Conservation (phyloP, 345 rosid species). For the Erodium maritimum region DNA sequence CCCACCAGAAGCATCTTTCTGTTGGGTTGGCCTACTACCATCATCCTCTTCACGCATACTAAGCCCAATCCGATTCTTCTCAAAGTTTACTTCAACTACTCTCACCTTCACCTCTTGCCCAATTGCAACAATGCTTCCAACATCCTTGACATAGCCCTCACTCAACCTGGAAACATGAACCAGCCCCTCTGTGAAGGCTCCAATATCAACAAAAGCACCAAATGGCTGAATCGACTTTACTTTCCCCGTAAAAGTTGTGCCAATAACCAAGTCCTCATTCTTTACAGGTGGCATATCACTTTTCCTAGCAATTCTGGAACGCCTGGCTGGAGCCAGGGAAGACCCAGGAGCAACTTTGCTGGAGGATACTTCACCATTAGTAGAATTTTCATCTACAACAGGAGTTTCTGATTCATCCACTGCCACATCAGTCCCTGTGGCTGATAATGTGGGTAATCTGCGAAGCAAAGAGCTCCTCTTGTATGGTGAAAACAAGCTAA, state of each 20-base stretch:
- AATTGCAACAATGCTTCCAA: constrained; percentile 56
- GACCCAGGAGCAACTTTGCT: constrained; percentile 17
- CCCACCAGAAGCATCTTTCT: constrained; percentile 30
- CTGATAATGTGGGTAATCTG: constrained; percentile 25
- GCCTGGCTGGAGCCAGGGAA: constrained; percentile 31
- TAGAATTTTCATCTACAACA: constrained; percentile 21
- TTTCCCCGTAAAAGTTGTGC: constrained; percentile 79
- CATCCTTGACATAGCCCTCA: constrained; percentile 74
- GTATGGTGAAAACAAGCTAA: constrained; percentile 39
- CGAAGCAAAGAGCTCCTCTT: constrained; percentile 21
- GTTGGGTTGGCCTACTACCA: constrained; percentile 31
- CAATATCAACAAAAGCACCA: constrained; percentile 80
- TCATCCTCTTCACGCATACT: constrained; percentile 66
- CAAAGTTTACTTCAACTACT: constrained; percentile 65
- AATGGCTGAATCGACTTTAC: constrained; percentile 84
- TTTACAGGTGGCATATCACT: constrained; percentile 73
- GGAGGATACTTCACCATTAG: constrained; percentile 23
- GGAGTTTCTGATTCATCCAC: constrained; percentile 53
- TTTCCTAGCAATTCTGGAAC: constrained; percentile 46
- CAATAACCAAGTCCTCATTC: constrained; percentile 66
- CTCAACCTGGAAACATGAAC: constrained; percentile 85
- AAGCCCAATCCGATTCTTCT: constrained; percentile 67
- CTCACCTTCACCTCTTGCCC: constrained; percentile 85
- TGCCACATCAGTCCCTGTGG: constrained; percentile 58
- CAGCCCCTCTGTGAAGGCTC: constrained; percentile 86